Percentiles rank a stretch among this genome's conserved stretches.
These are phyloP conservation scores for Lojkania enalia DNA, from an alignment of 2,329 filamentous ascomycete genomes.

Conservation along the genomic window DNA sequence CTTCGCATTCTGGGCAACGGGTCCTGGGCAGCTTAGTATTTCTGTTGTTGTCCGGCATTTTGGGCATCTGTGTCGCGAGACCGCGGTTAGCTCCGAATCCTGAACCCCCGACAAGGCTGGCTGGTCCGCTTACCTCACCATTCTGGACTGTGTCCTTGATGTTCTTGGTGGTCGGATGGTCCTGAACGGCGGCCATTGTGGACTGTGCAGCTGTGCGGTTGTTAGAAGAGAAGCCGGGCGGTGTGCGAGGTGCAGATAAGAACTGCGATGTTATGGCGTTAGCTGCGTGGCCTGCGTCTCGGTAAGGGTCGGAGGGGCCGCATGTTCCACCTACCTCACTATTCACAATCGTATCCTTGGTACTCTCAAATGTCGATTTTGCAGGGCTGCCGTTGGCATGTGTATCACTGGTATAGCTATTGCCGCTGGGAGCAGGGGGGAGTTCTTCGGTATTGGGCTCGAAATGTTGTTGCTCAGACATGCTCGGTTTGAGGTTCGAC, in stretches of 20 bases:
- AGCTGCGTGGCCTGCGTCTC: slow-evolving; percentile 35
- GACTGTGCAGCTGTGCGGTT: slow-evolving; percentile 51
- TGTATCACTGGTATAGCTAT: slow-evolving; percentile 8
- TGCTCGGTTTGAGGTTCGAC: slow-evolving; percentile 12
- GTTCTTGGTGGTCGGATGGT: slow-evolving; percentile 56
- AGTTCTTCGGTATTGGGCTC: slow-evolving; percentile 32
- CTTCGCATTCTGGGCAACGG: slow-evolving; percentile 61
- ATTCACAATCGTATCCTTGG: slow-evolving; percentile 44
- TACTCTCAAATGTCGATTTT: slow-evolving; percentile 26
- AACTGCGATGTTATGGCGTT: slow-evolving; percentile 41
- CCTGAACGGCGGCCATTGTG: slow-evolving; percentile 53
- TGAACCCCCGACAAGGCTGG: slow-evolving; percentile 6
- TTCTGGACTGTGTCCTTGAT: slow-evolving; percentile 48
- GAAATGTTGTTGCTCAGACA: slow-evolving; percentile 39
- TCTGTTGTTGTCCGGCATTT: slow-evolving; percentile 17
- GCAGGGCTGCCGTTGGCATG: slow-evolving; percentile 28
- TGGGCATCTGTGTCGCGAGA: slow-evolving; percentile 34
- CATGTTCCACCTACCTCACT: slow-evolving; percentile 49
- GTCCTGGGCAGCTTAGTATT: slow-evolving; percentile 48
- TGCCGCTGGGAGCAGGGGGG: slow-evolving; percentile 27
- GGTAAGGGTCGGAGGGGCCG: slow-evolving; percentile 32
- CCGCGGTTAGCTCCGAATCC: slow-evolving; percentile 29
- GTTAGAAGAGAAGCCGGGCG: slow-evolving; percentile 32
- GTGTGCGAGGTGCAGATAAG: slow-evolving; percentile 43
- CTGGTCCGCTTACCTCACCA: slow-evolving; percentile 45